Base-by-base conservation (phyloP, 1,139 yeast genomes). In the Taphrina wiesneri region DNA sequence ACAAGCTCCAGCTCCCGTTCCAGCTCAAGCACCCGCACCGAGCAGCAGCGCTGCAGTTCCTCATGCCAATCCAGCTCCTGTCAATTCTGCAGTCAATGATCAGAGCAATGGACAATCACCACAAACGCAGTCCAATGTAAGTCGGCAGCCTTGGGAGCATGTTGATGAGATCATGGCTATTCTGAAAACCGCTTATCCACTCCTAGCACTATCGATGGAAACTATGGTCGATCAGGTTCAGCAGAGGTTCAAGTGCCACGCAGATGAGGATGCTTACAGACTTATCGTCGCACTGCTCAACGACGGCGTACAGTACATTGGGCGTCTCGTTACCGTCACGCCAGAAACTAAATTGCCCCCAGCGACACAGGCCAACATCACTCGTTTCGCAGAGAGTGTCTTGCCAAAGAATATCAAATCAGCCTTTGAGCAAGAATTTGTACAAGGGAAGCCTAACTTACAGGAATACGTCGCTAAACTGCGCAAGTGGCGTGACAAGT, bases 261-360 rank as follows among this genome's bases (percentile, higher is more conserved):
- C 96, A 0, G 99, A 95, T 75, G 99, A 93, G 73, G 99, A 95
- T 76, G 95, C 97, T 0, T 95, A 93, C 76, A 81, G 99, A 71
- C 81, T 95, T 68, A 92, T 96, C 62, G 91, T 91, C 70, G 99
- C 97, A 0, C 79, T 95, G 66, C 82, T 93, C 69, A 91, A 91
- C 73, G 99, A 95, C 77, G 98, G 97, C 59, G 89, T 95, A 25
- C 96, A 89, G 69, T 86, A 88, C 73, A 89, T 90, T 78, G 80
- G 81, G 26, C 84, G 98, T 56, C 80, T 90, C 62, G 89, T 91
- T 6, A 86, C 88, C 72, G 96, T 97, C 34, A 83, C 90, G 70
- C 96, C 87, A 70, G 96, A 90, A 74, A 91, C 96, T 43, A 86
- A 87, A 73, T 80, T 93, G 51, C 97, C 99, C 2, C 87, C 96